Conservation (phyloP, 139 green algal genomes). For the Chlorella sp. region DNA sequence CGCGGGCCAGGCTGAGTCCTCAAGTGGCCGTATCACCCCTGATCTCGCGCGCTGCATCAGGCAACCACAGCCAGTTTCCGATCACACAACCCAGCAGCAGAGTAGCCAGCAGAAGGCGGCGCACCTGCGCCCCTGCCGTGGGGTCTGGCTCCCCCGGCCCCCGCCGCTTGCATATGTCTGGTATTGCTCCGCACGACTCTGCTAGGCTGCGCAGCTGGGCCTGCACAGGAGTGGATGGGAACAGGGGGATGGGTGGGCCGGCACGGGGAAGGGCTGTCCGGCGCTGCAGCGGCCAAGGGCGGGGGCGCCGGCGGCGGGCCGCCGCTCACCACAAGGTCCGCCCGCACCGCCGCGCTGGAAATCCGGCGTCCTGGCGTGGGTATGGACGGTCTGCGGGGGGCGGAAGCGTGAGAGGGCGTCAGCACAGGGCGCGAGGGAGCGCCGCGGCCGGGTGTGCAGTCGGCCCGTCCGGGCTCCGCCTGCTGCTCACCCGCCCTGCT, state of each 20-base stretch:
- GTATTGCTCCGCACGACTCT: slow-evolving; percentile 12
- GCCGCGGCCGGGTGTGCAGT: background rate
- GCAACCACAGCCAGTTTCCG: too few species aligned
- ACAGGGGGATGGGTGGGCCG: background rate
- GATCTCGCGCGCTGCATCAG: too few species aligned
- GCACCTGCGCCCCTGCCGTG: background rate
- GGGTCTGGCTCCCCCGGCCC: slow-evolving; percentile 16
- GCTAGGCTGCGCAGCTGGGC: slow-evolving; percentile 13
- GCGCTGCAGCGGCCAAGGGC: background rate
- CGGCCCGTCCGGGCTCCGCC: background rate
- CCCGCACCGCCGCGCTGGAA: slow-evolving; percentile 16
- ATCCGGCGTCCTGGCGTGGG: background rate
- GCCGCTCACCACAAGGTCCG: slow-evolving; percentile 23
- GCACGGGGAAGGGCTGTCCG: background rate
- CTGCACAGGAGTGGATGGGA: background rate
- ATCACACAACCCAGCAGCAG: background rate
- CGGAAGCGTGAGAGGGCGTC: background rate
- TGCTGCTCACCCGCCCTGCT: slow-evolving; percentile 16
- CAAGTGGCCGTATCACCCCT: too few species aligned
- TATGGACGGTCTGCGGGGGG: background rate
- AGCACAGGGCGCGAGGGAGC: background rate
- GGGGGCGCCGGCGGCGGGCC: background rate
- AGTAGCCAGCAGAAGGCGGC: background rate
- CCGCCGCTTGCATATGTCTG: slow-evolving; percentile 43
- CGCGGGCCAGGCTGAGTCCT: too few species aligned